Evolutionary conservation across 805 yeast genomes (phyloP).

Genomic region (Metschnikowia chrysomelidarum): DNA sequence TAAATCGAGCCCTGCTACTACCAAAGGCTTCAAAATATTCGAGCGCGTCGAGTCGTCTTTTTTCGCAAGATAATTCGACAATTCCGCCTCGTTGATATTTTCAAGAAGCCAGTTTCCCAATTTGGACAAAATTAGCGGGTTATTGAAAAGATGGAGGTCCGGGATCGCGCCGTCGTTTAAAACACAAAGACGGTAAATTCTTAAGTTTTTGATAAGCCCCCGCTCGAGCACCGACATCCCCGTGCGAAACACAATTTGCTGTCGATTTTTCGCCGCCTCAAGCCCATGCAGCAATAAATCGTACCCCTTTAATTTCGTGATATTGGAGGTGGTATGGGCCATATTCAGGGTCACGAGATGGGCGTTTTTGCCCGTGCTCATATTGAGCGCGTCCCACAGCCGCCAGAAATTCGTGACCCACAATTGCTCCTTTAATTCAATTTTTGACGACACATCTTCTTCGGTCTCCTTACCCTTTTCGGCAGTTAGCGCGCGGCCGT

Average conservation of each 20-base stretch:
- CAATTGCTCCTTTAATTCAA: constrained; percentile 48
- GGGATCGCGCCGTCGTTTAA: constrained; percentile 77
- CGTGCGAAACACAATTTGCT: constrained; percentile 78
- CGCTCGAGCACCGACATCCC: constrained; percentile 90
- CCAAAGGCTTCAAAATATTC: constrained; percentile 64
- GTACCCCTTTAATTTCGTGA: constrained; percentile 41
- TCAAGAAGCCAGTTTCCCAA: constrained; percentile 91
- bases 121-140: constrained; percentile 81
- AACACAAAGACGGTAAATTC: constrained; percentile 82
- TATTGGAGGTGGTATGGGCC: constrained; percentile 13
- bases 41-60: constrained; percentile 29
- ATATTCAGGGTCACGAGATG: constrained; percentile 17
- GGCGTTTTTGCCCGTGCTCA: constrained; percentile 23
- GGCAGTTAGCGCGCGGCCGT: constrained; percentile 19
- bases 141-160: constrained; percentile 70
- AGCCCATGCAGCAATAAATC: constrained; percentile 66
- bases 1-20: constrained; percentile 78
- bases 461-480: constrained; percentile 20
- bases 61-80: constrained; percentile 24
- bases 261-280: constrained; percentile 79
- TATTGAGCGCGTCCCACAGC: constrained; percentile 53
- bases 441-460: constrained; percentile 25
- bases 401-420: constrained; percentile 77
- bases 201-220: constrained; percentile 70
- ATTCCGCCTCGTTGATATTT: constrained; percentile 77